Evolutionary conservation across 208 protist genomes (phyloP).

Genomic region (Angomonas ambiguus): DNA sequence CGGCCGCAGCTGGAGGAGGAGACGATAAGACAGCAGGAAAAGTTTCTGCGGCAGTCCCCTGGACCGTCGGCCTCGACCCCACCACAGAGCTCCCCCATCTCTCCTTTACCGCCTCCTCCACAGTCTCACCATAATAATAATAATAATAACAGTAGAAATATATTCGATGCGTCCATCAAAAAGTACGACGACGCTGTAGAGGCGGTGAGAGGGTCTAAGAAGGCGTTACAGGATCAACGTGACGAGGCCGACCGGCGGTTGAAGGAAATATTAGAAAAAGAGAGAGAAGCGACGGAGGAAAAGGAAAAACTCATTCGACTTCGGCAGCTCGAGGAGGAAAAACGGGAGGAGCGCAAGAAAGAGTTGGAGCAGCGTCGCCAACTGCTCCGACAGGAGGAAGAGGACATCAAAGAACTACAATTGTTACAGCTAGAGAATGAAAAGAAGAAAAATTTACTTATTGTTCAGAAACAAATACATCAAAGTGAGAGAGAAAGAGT

Average conservation of each 20-base stretch:
- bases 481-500: conserved; percentile 44
- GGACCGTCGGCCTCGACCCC: too few species aligned
- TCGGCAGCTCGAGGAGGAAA: conserved; percentile 1
- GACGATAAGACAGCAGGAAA: conserved; percentile 22
- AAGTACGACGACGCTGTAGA: not conserved
- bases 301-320: conserved; percentile 19
- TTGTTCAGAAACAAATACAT: conserved; percentile 34
- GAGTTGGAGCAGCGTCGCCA: conserved; percentile 49
- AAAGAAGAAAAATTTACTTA: conserved; percentile 39
- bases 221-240: not conserved
- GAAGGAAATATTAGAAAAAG: not conserved
- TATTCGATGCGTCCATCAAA: not conserved
- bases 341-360: conserved; percentile 22
- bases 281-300: not conserved
- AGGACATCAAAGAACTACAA: conserved; percentile 35
- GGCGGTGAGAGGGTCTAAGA: not conserved
- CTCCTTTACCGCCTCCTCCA: too few species aligned
- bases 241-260: not conserved
- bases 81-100: too few species aligned
- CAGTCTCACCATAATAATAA: not conserved
- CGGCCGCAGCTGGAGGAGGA: not conserved
- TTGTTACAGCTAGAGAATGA: conserved; percentile 62
- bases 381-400: conserved; percentile 48
- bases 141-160: not conserved
- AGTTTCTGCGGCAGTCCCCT: conserved; percentile 14